phyloP scores from a whole-genome alignment of 139 green algal genomes.

The Medakamo hakoo region DNA sequence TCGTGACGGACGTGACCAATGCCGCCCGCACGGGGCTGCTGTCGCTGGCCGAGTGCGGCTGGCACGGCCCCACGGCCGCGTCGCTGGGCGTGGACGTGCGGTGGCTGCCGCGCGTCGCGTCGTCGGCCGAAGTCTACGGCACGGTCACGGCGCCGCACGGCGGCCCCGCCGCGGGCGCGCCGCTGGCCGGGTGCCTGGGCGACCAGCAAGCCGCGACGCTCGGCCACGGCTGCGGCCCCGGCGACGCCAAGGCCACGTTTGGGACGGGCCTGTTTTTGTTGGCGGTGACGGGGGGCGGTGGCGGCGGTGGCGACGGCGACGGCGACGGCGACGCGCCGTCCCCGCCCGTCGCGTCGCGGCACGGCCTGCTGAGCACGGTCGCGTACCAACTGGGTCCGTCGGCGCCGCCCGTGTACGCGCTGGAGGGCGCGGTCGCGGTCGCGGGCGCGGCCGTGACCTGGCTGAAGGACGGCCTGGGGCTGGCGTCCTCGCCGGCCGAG shows the following conservation, averaged over 20 bases:
- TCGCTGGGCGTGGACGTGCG: slow-evolving; percentile 36
- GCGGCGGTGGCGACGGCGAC: no score
- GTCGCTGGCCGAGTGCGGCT: slow-evolving; percentile 59
- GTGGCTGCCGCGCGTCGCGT: slow-evolving; percentile 64
- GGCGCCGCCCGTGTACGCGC: slow-evolving; percentile 49
- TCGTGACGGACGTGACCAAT: slow-evolving; percentile 89
- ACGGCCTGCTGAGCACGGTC: slow-evolving; percentile 87
- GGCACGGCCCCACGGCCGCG: slow-evolving; percentile 45
- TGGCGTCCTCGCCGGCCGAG: slow-evolving; percentile 38
- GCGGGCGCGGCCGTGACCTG: slow-evolving; percentile 67
- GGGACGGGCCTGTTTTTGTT: slow-evolving; percentile 48
- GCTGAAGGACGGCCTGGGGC: slow-evolving; percentile 65
- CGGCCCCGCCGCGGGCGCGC: slow-evolving; percentile 40
- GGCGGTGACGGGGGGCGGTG: neutral
- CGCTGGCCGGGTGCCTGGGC: slow-evolving; percentile 81
- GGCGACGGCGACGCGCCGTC: no score
- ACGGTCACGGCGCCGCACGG: slow-evolving; percentile 3
- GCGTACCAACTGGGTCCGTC: slow-evolving; percentile 61
- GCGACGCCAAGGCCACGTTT: slow-evolving; percentile 94
- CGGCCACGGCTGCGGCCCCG: slow-evolving; percentile 63
- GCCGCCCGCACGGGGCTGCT: slow-evolving; percentile 84
- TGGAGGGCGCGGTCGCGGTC: slow-evolving; percentile 79
- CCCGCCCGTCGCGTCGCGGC: slow-evolving; percentile 34
- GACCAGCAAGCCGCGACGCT: slow-evolving; percentile 90
- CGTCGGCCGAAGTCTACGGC: slow-evolving; percentile 61